Evolutionary conservation across 352 stramenopile genomes (phyloP), one percentile per base, ranked within the genome.

Genomic region (Globisporangium nodosum): DNA sequence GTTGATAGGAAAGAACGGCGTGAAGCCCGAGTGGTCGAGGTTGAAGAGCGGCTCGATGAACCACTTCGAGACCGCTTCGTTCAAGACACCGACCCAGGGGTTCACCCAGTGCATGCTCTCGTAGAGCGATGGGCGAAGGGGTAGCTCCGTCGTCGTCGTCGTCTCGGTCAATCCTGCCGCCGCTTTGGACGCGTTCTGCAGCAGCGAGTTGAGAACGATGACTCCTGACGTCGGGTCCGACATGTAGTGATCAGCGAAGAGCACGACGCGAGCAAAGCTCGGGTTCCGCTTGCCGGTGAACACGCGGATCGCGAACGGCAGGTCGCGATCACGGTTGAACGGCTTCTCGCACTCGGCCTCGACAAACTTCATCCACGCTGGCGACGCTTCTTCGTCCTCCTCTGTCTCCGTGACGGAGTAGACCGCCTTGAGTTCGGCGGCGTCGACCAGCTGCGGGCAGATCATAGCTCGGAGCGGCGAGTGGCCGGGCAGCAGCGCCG

Each of bases 221-320:
- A 57, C 49, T 13, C 75, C 75, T 0, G 78, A 86, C 0, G 54
- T 71, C 4, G 66, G 43, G 49, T 88, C 78, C 5, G 75, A 77
- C 78, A 88, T 88, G 70, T 81, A 86, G 51, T 83, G 73, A 49
- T 88, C 78, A 0, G 74, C 62, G 20, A 85, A 73, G 49, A 88
- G 53, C 20, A 85, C 49, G 51, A 85, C 54, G 13, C 69, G 71
- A 12, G 74, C 75, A 37, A 85, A 79, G 0, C 59, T 62, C 30
- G 67, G 61, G 0, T 67, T 31, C 33, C 11, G 42, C 43, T n/a
- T 68, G 57, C 84, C 71, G 7, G 69, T 61, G 20, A 78, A 71
- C 31, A 83, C 64, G 45, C 59, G 54, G 45, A 88, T 53, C n/a
- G 61, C 61, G 45, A 73, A 88, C 0, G 78, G 78, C 52, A 83